A percentile compares a stretch with the other conserved stretches of the same genome.
These are phyloP conservation scores for Ogataea nitratoaversa DNA, from an alignment of 805 yeast species.

Conservation along the genomic window DNA sequence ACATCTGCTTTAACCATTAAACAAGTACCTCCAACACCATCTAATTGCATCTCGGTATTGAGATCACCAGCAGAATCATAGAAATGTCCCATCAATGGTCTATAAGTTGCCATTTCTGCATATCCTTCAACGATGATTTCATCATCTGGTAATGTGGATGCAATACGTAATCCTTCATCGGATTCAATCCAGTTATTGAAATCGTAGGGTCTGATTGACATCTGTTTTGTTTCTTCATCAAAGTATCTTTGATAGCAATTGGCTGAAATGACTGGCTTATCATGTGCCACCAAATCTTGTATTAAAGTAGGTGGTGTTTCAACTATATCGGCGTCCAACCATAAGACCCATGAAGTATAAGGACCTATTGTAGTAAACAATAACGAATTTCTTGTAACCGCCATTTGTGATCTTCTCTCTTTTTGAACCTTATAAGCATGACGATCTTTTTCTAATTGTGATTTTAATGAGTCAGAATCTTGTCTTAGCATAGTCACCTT, in stretches of 20 bases:
- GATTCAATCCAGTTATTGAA: slow-evolving; percentile 93
- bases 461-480: slow-evolving; percentile 71
- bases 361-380: slow-evolving; percentile 87
- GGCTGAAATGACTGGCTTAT: slow-evolving; percentile 85
- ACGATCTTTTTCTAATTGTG: slow-evolving; percentile 81
- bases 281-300: slow-evolving; percentile 81
- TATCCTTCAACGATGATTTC: slow-evolving; percentile 96
- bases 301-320: slow-evolving; percentile 82
- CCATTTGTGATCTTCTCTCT: slow-evolving; percentile 86
- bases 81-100: slow-evolving; percentile 90
- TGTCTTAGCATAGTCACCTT: slow-evolving; percentile 88
- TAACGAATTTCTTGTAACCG: slow-evolving; percentile 88
- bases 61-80: slow-evolving; percentile 63
- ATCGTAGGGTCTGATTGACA: slow-evolving; percentile 81
- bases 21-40: slow-evolving; percentile 98
- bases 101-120: slow-evolving; percentile 85
- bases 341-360: slow-evolving; percentile 87
- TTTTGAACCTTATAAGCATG: slow-evolving; percentile 86
- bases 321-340: slow-evolving; percentile 94
- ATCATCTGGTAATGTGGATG: slow-evolving; percentile 70
- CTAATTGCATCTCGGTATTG: slow-evolving; percentile 73
- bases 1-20: slow-evolving; percentile 95
- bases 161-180: slow-evolving; percentile 75
- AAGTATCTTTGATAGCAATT: slow-evolving; percentile 85
- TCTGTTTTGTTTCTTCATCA: slow-evolving; percentile 51